A percentile compares a stretch with the other conserved stretches of the same genome.
Evolutionary conservation across 768 basidiomycete genomes (phyloP).

Genomic region (Solioccasus polychromus): DNA sequence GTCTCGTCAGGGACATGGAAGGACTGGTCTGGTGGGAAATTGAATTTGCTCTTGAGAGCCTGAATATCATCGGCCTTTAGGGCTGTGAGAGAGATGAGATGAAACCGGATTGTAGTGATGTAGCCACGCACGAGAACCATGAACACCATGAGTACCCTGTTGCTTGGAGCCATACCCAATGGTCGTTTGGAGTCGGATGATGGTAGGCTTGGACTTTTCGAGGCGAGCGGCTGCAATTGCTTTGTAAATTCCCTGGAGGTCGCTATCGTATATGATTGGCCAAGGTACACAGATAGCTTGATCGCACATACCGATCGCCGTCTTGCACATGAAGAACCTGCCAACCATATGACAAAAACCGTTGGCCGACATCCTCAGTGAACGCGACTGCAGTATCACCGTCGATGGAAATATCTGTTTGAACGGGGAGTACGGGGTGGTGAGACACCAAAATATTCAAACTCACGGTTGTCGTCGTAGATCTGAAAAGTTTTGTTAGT

Average conservation of each 20-base stretch:
- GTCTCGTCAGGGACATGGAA: conserved; percentile 78
- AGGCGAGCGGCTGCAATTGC: conserved; percentile 76
- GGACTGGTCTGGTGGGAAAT: conserved; percentile 71
- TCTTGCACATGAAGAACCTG: conserved; percentile 83
- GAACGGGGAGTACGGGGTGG: conserved; percentile 6
- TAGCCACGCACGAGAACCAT: conserved; percentile 76
- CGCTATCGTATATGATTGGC: conserved; percentile 42
- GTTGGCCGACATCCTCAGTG: conserved; percentile 88
- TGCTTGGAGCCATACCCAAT: conserved; percentile 93
- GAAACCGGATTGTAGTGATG: not conserved
- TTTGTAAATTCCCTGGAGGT: conserved; percentile 71
- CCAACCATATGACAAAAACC: conserved; percentile 93
- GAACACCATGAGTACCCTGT: conserved; percentile 92
- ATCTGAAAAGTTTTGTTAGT: conserved; percentile 45
- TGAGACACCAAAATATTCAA: not conserved
- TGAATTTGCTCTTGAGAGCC: conserved; percentile 79
- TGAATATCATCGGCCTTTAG: conserved; percentile 90
- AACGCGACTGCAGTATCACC: conserved; percentile 90
- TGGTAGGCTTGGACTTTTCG: conserved; percentile 79
- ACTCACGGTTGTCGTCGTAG: conserved; percentile 94
- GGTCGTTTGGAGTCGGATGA: conserved; percentile 83
- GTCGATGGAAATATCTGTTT: conserved; percentile 89
- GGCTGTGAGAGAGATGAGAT: conserved; percentile 43
- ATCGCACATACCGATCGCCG: conserved; percentile 60
- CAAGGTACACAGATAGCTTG: not conserved